Conservation (phyloP, 305 asterid species). For the Fraxinus nigra region DNA sequence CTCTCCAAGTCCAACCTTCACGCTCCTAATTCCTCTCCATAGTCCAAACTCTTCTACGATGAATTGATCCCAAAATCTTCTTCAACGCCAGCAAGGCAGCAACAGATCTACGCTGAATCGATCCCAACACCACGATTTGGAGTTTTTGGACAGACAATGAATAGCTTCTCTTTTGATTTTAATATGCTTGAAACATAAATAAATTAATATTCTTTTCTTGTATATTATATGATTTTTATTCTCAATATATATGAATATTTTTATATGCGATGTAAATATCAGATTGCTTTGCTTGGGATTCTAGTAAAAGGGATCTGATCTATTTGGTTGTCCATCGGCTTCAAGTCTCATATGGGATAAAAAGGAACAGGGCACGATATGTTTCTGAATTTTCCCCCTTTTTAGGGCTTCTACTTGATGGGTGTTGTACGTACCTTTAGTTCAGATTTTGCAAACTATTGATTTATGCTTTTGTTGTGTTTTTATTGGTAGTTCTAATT, state of each 20-base stretch:
- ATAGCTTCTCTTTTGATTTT: constrained; percentile 14
- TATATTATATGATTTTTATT: background rate
- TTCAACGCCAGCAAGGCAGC: background rate
- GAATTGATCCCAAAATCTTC: background rate
- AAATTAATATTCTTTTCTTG: constrained; percentile 20
- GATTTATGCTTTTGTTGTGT: too few relatives aligned
- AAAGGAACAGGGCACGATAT: constrained; percentile 25
- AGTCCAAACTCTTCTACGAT: too few relatives aligned
- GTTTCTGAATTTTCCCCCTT: too few relatives aligned
- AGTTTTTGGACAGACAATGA: background rate
- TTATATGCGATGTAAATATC: constrained; percentile 4
- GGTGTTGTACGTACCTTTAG: too few relatives aligned
- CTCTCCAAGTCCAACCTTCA: too few relatives aligned
- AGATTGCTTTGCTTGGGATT: constrained; percentile 28
- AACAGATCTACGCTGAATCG: background rate
- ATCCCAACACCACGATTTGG: constrained; percentile 20
- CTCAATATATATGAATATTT: background rate
- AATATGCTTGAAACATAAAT: constrained; percentile 26
- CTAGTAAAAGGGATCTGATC: constrained; percentile 18
- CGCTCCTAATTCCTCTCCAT: too few relatives aligned
- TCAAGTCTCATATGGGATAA: constrained; percentile 21
- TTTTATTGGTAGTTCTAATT: too few relatives aligned
- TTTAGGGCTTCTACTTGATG: too few relatives aligned
- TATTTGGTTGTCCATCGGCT: constrained; percentile 3
- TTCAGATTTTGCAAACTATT: too few relatives aligned